Evolutionary conservation across 192 early-diverging fungal species (phyloP).

Genomic region (Backusella macrospora): DNA sequence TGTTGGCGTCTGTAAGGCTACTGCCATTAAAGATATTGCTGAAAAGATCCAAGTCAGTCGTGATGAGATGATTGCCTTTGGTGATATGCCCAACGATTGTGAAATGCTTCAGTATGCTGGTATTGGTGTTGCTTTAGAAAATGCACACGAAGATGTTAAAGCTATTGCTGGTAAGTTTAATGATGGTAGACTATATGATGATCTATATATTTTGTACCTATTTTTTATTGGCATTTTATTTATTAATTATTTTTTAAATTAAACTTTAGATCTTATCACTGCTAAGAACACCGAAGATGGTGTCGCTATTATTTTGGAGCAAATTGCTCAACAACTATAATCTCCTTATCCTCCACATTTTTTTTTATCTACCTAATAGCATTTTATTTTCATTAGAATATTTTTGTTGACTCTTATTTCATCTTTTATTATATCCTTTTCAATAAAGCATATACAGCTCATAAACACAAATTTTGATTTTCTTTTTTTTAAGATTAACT

Average conservation of each 20-base stretch:
- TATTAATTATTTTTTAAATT: not conserved
- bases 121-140: conserved; percentile 34
- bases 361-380: not conserved
- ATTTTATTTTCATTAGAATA: not conserved
- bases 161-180: conserved; percentile 26
- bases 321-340: conserved; percentile 17
- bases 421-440: not conserved
- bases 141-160: conserved; percentile 31
- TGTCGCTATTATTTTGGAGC: conserved; percentile 38
- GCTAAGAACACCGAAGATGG: conserved; percentile 45
- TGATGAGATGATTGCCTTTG: conserved; percentile 48
- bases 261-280: conserved; percentile 34
- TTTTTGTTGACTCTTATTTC: not conserved
- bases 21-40: conserved; percentile 42
- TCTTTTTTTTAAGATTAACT: not conserved
- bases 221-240: not conserved
- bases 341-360: not conserved
- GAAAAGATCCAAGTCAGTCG: conserved; percentile 21
- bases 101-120: conserved; percentile 54
- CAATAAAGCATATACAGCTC: not conserved
- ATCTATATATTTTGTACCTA: not conserved
- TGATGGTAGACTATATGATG: not conserved
- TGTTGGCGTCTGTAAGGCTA: conserved; percentile 48
- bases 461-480: not conserved
- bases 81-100: conserved; percentile 52